Conservation (phyloP, 23 red algal genomes). For the Gracilaria gracilis region DNA sequence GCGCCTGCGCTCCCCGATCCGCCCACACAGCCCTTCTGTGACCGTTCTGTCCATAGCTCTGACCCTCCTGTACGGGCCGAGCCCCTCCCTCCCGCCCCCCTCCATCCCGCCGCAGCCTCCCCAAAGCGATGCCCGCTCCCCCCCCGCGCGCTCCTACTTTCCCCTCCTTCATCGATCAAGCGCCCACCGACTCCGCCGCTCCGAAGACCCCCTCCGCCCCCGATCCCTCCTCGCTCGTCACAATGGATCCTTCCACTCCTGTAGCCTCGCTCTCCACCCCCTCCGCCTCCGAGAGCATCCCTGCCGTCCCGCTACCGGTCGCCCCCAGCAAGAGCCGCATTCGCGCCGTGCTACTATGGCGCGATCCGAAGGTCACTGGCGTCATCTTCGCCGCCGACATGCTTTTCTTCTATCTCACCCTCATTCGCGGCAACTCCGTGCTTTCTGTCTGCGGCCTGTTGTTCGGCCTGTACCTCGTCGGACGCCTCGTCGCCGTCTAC, state of each 20-base stretch:
- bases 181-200: constrained; percentile 18
- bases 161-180: constrained; percentile 64
- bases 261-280: background rate
- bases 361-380: constrained; percentile 55
- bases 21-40: background rate
- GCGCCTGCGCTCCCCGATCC: constrained; percentile 6
- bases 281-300: constrained; percentile 8
- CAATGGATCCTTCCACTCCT: constrained; percentile 42
- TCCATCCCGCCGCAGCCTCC: background rate
- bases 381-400: constrained; percentile 36
- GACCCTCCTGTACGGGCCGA: background rate
- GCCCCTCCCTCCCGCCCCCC: background rate
- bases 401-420: constrained; percentile 74
- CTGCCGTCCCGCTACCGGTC: constrained; percentile 56
- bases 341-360: constrained; percentile 59
- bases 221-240: constrained; percentile 46
- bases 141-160: constrained; percentile 68
- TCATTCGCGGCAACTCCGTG: constrained; percentile 55
- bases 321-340: constrained; percentile 50
- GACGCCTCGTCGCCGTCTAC: constrained; percentile 22
- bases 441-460: constrained; percentile 56
- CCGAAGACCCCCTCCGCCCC: background rate
- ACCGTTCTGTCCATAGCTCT: constrained; percentile 29
- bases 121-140: constrained; percentile 46
- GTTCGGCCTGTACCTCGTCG: constrained; percentile 41